Evolutionary conservation across 2,329 filamentous ascomycete genomes (phyloP).

Genomic region (Seiridium unicorne): DNA sequence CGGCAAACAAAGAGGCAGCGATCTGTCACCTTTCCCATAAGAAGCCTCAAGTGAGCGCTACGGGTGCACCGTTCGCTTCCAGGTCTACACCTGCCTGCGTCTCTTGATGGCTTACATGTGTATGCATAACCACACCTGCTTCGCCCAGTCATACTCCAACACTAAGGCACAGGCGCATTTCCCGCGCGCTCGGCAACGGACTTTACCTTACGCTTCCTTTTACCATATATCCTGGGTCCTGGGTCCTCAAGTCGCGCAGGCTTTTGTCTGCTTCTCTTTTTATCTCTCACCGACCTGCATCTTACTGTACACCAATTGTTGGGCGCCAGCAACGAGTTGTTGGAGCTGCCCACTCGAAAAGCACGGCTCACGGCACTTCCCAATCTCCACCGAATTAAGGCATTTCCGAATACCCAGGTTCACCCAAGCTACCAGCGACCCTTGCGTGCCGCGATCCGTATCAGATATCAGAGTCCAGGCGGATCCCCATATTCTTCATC

Average conservation of each 20-base stretch:
- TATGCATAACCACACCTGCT: neutral
- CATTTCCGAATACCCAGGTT: neutral
- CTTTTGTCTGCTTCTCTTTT: neutral
- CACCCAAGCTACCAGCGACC: neutral
- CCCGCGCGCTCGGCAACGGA: neutral
- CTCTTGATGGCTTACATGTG: neutral
- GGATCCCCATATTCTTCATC: conserved; percentile 2
- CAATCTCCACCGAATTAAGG: neutral
- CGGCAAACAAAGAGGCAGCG: neutral
- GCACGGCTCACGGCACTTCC: conserved; percentile 2
- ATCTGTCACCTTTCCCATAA: neutral
- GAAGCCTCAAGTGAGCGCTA: neutral
- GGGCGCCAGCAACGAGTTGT: neutral
- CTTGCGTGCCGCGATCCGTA: conserved; percentile 7
- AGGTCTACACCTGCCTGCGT: neutral
- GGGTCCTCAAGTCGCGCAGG: neutral
- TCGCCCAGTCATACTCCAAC: neutral
- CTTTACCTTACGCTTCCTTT: neutral
- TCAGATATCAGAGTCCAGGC: neutral
- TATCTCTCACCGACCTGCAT: neutral
- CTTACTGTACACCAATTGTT: neutral
- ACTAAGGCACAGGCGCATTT: neutral
- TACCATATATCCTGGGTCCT: neutral
- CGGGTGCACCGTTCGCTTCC: neutral
- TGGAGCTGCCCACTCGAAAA: neutral